phyloP scores from a whole-genome alignment of 2,329 filamentous ascomycete species.

The Cladophialophora chaetospira region DNA sequence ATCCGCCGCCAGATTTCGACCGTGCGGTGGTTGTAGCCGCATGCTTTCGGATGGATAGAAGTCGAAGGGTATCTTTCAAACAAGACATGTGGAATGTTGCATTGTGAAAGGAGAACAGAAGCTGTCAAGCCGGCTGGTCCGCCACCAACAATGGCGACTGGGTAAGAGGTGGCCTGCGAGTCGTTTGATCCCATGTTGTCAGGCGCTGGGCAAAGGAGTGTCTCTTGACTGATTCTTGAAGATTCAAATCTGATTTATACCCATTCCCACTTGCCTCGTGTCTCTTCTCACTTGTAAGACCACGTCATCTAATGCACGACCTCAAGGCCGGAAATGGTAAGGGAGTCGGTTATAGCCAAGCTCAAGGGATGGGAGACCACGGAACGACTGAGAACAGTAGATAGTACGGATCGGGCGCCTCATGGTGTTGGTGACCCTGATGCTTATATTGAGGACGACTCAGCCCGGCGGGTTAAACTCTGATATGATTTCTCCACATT shows the following conservation, averaged over 20 bases:
- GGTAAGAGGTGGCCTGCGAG: neutral
- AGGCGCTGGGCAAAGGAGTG: neutral
- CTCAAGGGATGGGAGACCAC: neutral
- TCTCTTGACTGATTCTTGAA: too few relatives aligned
- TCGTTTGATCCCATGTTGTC: neutral
- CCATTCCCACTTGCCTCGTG: too few relatives aligned
- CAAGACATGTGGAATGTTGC: constrained; percentile 35
- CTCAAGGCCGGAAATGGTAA: neutral
- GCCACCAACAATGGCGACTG: constrained; percentile 38
- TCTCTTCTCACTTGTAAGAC: neutral
- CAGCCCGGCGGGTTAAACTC: too few relatives aligned
- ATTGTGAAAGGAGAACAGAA: constrained; percentile 38
- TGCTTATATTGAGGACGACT: too few relatives aligned
- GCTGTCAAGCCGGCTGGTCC: constrained; percentile 38
- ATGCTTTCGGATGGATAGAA: constrained; percentile 40
- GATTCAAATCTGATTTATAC: too few relatives aligned
- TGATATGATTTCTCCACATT: neutral
- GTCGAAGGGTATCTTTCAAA: constrained; percentile 39
- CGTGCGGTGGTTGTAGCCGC: constrained; percentile 37
- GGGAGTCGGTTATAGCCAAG: neutral
- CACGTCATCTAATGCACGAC: neutral
- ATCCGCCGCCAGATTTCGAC: constrained; percentile 35
- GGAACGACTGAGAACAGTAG: neutral
- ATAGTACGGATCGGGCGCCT: neutral
- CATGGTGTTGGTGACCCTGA: neutral